Percentiles rank a stretch among this genome's conserved stretches.
These are phyloP conservation scores for Nicotiana otophora DNA, from an alignment of 257 asterid species.

Conservation along the genomic window DNA sequence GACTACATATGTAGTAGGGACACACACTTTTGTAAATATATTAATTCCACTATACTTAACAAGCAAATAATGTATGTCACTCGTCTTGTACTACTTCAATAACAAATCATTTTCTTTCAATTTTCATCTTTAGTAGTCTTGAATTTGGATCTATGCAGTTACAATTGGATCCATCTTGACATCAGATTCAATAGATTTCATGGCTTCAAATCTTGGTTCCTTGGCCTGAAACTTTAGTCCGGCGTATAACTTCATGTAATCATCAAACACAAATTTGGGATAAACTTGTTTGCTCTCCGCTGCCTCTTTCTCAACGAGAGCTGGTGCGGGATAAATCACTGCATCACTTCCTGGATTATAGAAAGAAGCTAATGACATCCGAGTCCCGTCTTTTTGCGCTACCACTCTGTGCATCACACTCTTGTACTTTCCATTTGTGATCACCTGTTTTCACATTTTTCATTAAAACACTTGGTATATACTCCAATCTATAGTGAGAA, in stretches of 20 bases:
- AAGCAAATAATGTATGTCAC: neutral
- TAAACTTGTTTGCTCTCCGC: slow-evolving; percentile 14
- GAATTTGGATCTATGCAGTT: neutral
- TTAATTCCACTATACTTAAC: neutral
- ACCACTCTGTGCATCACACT: slow-evolving; percentile 28
- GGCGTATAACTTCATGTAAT: slow-evolving; percentile 28
- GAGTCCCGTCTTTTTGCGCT: slow-evolving; percentile 19
- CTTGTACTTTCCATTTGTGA: slow-evolving; percentile 26
- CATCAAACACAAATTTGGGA: slow-evolving; percentile 25
- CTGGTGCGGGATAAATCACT: slow-evolving; percentile 23
- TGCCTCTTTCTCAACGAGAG: slow-evolving; percentile 9
- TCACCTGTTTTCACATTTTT: slow-evolving; percentile 11
- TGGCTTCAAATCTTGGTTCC: slow-evolving; percentile 30
- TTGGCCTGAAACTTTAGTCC: slow-evolving; percentile 25
- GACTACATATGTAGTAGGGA: slow-evolving; percentile 6
- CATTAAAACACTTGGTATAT: too few species aligned
- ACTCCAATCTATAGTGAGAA: too few species aligned
- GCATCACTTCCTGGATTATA: slow-evolving; percentile 32
- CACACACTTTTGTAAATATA: neutral
- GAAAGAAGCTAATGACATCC: slow-evolving; percentile 29
- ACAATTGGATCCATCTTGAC: slow-evolving; percentile 1
- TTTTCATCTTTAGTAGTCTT: neutral
- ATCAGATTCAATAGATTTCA: slow-evolving; percentile 18
- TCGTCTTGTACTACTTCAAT: neutral
- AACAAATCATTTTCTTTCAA: neutral